Evolutionary conservation across 495 filamentous ascomycete genomes (phyloP), one percentile per base, ranked within the genome.

Genomic region (Rostrohypoxylon terebratum): DNA sequence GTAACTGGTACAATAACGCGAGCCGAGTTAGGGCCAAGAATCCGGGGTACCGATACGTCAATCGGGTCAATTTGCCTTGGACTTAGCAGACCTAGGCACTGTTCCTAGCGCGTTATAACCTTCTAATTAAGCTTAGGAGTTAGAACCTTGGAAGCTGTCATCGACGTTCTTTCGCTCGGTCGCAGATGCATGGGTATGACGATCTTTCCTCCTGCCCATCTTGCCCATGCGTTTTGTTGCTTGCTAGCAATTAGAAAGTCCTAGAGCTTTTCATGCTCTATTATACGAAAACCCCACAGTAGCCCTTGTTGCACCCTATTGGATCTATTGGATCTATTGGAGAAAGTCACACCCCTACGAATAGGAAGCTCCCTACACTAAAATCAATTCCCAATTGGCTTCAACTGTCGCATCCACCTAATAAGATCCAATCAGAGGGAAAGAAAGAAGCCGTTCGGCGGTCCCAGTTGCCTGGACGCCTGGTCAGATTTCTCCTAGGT

Each of bases 1-100:
- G 53, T 64, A 45, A 59, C 65, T 16, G 33, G 57, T 47, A 47
- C 48, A 47, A 54, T 1, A 64, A 64, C 4, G 23, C 25, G 61
- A 31, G 23, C 42, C 48, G 11, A 54, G 31, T 48, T 20, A 7
- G 31, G 34, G 59, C 65, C 55, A 69, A 73, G 60, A 68, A 73
- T 73, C 71, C 66, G 71, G 71, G 71, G 71, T 69, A 59, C 45
- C 61, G 59, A 36, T 58, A 73, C 66, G 66, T 66, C 66, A 69
- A 64, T 59, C 42, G 42, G 42, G 42, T 20, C 42, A 45, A 18
- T 45, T 45, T 45, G 20, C 42, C 42, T 44, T 38, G 34, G 34
- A 44, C 40, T 14, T 44, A 44, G 34, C 34, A 10, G 34, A 7
- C 40, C 11, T 44, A 14, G 40, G 40, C 31, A 18, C 65, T 47